Conservation (phyloP, 768 basidiomycete genomes). For the Hygrophoropsis aurantiaca region DNA sequence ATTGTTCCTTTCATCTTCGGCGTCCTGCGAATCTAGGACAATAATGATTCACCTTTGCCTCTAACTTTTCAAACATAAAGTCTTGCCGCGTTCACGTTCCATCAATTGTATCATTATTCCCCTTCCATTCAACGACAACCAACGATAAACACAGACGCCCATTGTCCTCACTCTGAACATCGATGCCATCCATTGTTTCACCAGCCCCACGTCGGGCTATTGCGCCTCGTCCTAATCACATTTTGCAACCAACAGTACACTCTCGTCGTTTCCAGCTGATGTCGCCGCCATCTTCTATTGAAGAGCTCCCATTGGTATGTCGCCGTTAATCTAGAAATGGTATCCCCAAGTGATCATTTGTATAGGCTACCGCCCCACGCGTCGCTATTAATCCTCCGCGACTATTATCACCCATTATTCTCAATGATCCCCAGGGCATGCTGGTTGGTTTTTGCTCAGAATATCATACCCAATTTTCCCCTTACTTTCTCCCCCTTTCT, state of each 20-base stretch:
- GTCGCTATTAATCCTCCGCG: conserved; percentile 28
- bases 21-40: conserved; percentile 10
- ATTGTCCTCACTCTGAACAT: conserved; percentile 4
- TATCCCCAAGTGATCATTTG: not conserved
- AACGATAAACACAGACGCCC: conserved; percentile 7
- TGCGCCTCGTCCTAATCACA: conserved; percentile 9
- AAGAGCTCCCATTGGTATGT: conserved; percentile 5
- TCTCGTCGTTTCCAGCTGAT: not conserved
- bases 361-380: conserved; percentile 14
- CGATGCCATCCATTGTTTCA: not conserved
- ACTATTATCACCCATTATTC: conserved; percentile 38
- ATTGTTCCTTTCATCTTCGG: conserved; percentile 24
- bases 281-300: too few relatives aligned
- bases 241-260: conserved; percentile 2
- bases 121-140: conserved; percentile 9
- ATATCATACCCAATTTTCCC: not conserved
- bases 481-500: not conserved
- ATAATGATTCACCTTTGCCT: conserved; percentile 20
- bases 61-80: conserved; percentile 26
- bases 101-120: conserved; percentile 34
- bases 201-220: conserved; percentile 36
- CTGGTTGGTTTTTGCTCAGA: conserved; percentile 13
- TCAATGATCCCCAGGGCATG: conserved; percentile 27
- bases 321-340: not conserved
- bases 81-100: conserved; percentile 26